phyloP scores from a whole-genome alignment of 2,329 filamentous ascomycete genomes.

The Trichoderma sp. region DNA sequence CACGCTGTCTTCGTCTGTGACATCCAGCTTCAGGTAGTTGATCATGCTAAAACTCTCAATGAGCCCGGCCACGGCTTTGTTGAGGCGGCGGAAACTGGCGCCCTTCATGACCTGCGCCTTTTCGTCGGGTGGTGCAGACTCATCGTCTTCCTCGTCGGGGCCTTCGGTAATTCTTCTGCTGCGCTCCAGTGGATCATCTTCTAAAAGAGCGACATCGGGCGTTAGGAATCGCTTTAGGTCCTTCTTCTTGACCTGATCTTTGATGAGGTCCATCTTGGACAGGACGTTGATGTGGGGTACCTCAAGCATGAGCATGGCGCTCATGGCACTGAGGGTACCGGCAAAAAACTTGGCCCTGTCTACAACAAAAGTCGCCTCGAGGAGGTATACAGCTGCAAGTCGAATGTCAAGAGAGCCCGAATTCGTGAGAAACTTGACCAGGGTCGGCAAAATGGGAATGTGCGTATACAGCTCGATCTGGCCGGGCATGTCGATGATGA shows the following conservation, averaged over 20 bases:
- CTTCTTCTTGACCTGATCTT: constrained; percentile 82
- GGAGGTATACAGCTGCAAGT: constrained; percentile 89
- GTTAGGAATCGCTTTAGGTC: constrained; percentile 90
- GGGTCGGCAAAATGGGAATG: constrained; percentile 84
- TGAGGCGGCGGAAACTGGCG: constrained; percentile 78
- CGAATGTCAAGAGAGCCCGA: constrained; percentile 83
- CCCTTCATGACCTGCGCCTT: constrained; percentile 77
- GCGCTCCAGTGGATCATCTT: constrained; percentile 71
- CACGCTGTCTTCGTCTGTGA: constrained; percentile 90
- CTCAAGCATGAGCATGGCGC: constrained; percentile 98
- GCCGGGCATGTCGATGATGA: constrained; percentile 98
- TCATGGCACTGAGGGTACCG: constrained; percentile 94
- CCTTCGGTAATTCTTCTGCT: constrained; percentile 46
- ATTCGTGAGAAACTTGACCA: constrained; percentile 80
- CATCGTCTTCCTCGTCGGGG: constrained; percentile 51
- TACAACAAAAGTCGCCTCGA: constrained; percentile 94
- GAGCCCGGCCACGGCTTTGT: constrained; percentile 83
- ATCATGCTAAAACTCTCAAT: constrained; percentile 99
- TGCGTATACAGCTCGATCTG: constrained; percentile 99
- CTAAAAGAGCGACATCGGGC: constrained; percentile 79
- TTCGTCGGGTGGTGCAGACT: constrained; percentile 64
- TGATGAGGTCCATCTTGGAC: constrained; percentile 97
- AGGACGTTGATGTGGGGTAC: constrained; percentile 95
- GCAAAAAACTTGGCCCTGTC: constrained; percentile 98
- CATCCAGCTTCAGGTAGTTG: constrained; percentile 87